A percentile compares a stretch with the other conserved stretches of the same genome.
Conservation (phyloP, 1,284 basidiomycete genomes). For the Ganoderma leucocontextum region DNA sequence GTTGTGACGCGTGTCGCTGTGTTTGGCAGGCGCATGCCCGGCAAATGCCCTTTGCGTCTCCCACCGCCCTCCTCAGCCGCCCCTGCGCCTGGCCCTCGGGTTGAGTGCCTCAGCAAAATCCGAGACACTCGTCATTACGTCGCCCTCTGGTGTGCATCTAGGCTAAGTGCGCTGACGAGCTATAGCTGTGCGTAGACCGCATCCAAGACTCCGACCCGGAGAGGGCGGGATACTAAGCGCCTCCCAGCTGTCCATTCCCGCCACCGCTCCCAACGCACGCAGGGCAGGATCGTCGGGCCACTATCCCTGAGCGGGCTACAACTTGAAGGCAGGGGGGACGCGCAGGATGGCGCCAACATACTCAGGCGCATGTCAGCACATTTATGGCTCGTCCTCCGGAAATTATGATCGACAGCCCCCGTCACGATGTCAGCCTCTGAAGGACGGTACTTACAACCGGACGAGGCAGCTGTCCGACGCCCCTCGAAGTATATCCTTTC, state of each 20-base stretch:
- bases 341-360: background rate
- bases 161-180: background rate
- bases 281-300: background rate
- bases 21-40: slow-evolving; percentile 39
- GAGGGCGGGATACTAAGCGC: background rate
- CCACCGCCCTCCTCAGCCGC: slow-evolving; percentile 31
- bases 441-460: background rate
- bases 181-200: background rate
- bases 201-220: background rate
- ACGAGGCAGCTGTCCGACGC: background rate
- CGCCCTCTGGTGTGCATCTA: background rate
- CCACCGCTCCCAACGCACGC: background rate
- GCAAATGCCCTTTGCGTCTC: slow-evolving; percentile 35
- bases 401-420: background rate
- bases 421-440: slow-evolving; percentile 6
- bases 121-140: background rate
- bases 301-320: background rate
- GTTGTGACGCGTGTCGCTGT: slow-evolving; percentile 47
- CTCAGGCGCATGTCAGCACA: background rate
- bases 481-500: background rate
- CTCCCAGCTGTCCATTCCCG: background rate
- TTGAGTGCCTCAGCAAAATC: slow-evolving; percentile 3
- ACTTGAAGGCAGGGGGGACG: background rate
- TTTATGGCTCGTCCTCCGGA: background rate
- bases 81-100: slow-evolving; percentile 24